These are phyloP conservation scores for Rhodofomes roseus DNA, from an alignment of 1,284 basidiomycete species.

Conservation along the genomic window DNA sequence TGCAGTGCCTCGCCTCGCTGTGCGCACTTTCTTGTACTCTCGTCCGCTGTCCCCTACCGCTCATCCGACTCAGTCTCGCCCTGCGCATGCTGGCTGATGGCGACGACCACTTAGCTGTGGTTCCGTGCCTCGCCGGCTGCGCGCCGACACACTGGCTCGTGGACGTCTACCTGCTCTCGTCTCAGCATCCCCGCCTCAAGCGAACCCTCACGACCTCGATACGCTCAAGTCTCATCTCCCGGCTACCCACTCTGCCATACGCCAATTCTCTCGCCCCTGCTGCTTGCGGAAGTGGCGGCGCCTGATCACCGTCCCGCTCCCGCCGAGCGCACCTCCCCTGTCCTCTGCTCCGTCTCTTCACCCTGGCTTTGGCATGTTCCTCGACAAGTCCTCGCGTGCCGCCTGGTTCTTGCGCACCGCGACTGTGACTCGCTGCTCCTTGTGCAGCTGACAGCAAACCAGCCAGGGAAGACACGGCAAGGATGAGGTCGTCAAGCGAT, in stretches of 20 bases:
- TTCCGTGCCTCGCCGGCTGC: conserved; percentile 58
- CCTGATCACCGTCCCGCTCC: conserved; percentile 27
- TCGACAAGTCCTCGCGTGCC: conserved; percentile 17
- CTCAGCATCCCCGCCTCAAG: conserved; percentile 10
- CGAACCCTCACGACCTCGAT: conserved; percentile 7
- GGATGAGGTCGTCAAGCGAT: conserved; percentile 13
- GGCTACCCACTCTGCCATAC: conserved; percentile 13
- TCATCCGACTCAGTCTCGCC: conserved; percentile 49
- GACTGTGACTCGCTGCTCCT: conserved; percentile 9
- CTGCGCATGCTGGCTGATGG: conserved; percentile 41
- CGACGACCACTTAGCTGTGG: conserved; percentile 76
- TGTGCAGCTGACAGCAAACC: conserved; percentile 15
- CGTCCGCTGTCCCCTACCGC: conserved; percentile 34
- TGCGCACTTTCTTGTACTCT: conserved; percentile 54
- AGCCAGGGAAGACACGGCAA: conserved; percentile 24
- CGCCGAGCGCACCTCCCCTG: conserved; percentile 7
- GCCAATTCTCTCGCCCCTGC: conserved; percentile 12
- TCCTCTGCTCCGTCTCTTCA: conserved; percentile 10
- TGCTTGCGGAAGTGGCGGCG: conserved; percentile 19
- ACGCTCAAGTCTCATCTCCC: conserved; percentile 4
- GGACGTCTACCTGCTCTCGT: conserved; percentile 17
- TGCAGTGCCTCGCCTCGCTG: conserved; percentile 49
- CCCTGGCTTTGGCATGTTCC: conserved; percentile 15
- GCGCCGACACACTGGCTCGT: conserved; percentile 68
- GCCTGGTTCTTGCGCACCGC: conserved; percentile 14